Conservation (phyloP, 192 early-diverging fungal genomes). For the Entomortierella lignicola region DNA sequence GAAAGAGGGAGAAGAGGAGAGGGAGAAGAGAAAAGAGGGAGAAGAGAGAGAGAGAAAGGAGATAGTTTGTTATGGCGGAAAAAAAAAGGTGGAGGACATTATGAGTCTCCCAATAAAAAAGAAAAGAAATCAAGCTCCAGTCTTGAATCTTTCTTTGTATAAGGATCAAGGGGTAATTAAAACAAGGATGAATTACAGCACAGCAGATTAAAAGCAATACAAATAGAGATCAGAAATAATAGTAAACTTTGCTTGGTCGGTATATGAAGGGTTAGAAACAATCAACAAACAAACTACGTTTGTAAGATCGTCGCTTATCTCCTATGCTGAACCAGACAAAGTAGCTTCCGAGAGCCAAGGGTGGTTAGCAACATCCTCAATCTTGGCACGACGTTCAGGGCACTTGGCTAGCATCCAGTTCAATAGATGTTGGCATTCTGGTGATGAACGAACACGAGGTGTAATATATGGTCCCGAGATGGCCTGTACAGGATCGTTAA, state of each 20-base stretch:
- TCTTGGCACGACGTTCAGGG: conserved; percentile 66
- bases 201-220: too few relatives aligned
- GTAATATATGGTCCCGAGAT: conserved; percentile 59
- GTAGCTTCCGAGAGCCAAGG: conserved; percentile 64
- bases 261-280: too few relatives aligned
- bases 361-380: conserved; percentile 70
- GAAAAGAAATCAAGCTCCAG: background rate
- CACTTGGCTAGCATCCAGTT: conserved; percentile 74
- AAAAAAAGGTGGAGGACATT: too few relatives aligned
- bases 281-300: background rate
- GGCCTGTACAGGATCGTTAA: conserved; percentile 64
- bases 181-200: too few relatives aligned
- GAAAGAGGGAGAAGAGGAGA: too few relatives aligned
- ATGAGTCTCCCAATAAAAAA: too few relatives aligned
- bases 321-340: conserved; percentile 9
- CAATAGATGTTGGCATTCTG: conserved; percentile 67
- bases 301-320: too few relatives aligned
- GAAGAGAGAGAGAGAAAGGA: too few relatives aligned
- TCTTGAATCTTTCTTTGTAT: background rate
- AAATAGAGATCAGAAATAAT: too few relatives aligned
- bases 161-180: background rate
- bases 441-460: conserved; percentile 60
- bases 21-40: too few relatives aligned
- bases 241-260: too few relatives aligned
- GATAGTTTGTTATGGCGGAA: too few relatives aligned